A percentile compares a stretch with the other conserved stretches of the same genome.
Conservation (phyloP, 2,329 filamentous ascomycete species). For the Camptophora hylomeconis region DNA sequence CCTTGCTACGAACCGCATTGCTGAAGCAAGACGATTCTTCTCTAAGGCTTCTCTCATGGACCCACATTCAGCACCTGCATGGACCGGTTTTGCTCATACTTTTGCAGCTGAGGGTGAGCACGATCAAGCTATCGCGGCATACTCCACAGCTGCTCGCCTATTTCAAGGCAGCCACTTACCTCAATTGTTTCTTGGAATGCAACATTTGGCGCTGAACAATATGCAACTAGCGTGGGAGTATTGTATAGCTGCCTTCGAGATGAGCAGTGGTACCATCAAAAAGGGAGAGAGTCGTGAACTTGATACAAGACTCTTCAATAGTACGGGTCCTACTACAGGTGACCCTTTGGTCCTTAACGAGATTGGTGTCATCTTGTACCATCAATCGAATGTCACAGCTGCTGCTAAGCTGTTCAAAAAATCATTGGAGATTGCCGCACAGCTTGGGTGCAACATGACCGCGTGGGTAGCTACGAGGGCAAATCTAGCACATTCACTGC, state of each 20-base stretch:
- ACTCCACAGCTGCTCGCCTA: conserved; percentile 83
- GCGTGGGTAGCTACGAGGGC: conserved; percentile 75
- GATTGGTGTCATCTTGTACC: conserved; percentile 89
- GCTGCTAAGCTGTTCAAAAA: conserved; percentile 66
- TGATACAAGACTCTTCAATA: conserved; percentile 12
- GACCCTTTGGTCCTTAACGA: conserved; percentile 91
- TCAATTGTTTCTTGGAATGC: conserved; percentile 94
- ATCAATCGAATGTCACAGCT: conserved; percentile 65
- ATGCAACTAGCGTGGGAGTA: conserved; percentile 91
- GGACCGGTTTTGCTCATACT: conserved; percentile 98
- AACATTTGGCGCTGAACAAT: conserved; percentile 91
- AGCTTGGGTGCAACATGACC: conserved; percentile 68
- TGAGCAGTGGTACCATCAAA: conserved; percentile 29
- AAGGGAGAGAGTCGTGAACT: conserved; percentile 9
- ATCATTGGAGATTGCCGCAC: conserved; percentile 63
- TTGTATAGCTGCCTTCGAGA: conserved; percentile 70
- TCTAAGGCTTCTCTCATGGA: conserved; percentile 97
- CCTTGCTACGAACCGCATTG: conserved; percentile 73
- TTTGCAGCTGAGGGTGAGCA: conserved; percentile 96
- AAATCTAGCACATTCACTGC: conserved; percentile 79
- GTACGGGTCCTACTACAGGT: conserved; percentile 23
- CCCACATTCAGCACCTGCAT: conserved; percentile 89
- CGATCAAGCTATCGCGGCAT: conserved; percentile 94
- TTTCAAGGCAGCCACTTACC: conserved; percentile 97
- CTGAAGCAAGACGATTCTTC: conserved; percentile 89